These are phyloP conservation scores for Candida sphagnicola DNA, from an alignment of 805 yeast species.

Conservation along the genomic window DNA sequence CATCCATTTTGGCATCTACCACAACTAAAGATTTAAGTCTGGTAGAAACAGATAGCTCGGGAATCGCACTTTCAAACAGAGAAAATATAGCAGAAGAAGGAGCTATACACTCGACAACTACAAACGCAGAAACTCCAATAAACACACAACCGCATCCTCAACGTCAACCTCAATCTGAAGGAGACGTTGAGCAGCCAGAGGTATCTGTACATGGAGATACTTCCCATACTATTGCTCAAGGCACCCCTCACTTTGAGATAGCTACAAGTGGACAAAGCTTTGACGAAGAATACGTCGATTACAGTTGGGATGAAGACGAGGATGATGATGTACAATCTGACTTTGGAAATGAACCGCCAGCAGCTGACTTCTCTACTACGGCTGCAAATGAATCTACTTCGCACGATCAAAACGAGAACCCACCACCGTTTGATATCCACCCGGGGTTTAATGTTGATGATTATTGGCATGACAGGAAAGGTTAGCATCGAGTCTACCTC, in stretches of 20 bases:
- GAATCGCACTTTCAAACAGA: too few relatives aligned
- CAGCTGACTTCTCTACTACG: background rate
- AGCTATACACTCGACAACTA: too few relatives aligned
- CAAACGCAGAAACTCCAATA: too few relatives aligned
- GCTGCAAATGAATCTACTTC: background rate
- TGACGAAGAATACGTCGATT: conserved; percentile 6
- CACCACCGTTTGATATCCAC: conserved; percentile 43
- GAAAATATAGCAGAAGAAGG: too few relatives aligned
- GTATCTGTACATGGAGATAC: too few relatives aligned
- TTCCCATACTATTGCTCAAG: too few relatives aligned
- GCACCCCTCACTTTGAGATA: too few relatives aligned
- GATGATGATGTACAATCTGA: conserved; percentile 8
- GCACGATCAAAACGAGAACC: conserved; percentile 14
- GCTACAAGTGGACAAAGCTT: background rate
- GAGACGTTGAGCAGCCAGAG: too few relatives aligned
- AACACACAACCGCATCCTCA: too few relatives aligned
- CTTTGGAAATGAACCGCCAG: background rate
- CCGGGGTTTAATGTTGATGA: conserved; percentile 45
- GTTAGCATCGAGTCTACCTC: too few relatives aligned
- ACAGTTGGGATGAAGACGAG: conserved; percentile 4
- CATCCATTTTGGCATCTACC: background rate
- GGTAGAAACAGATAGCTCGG: too few relatives aligned
- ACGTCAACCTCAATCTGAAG: background rate
- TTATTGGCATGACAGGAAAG: conserved; percentile 40
- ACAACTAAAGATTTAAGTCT: background rate